Percentiles rank a stretch among this genome's conserved stretches.
phyloP scores from a whole-genome alignment of 306 rosid species.

The Prunus mume region DNA sequence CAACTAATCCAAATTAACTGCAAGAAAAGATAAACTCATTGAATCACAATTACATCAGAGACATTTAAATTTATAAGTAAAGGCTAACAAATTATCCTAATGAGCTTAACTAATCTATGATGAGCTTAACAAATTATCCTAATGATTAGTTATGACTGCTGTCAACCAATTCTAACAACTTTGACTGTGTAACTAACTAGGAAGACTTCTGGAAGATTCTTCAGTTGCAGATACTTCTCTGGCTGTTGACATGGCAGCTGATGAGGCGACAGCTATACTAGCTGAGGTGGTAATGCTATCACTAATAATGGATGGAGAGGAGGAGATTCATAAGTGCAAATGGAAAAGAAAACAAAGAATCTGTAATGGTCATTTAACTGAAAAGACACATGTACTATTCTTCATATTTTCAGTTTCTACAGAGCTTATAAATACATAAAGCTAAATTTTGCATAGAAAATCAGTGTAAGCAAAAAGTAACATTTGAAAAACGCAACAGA shows the following conservation, averaged over 20 bases:
- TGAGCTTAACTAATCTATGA: no score
- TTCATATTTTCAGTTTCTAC: neutral
- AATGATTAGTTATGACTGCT: no score
- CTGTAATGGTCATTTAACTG: neutral
- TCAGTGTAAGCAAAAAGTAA: neutral
- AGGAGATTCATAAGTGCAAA: neutral
- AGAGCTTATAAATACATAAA: neutral
- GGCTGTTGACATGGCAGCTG: no score
- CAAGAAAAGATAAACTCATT: slow-evolving; percentile 16
- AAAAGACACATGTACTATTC: neutral
- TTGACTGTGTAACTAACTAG: no score
- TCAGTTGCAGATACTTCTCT: no score
- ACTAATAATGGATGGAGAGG: slow-evolving; percentile 9
- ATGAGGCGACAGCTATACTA: no score
- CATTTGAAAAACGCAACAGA: neutral
- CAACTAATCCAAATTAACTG: slow-evolving; percentile 35
- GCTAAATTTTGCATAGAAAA: neutral
- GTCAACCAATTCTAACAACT: no score
- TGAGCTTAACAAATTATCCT: no score
- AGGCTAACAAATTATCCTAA: no score
- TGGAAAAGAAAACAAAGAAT: slow-evolving; percentile 4
- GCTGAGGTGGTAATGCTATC: neutral
- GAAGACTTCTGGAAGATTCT: no score
- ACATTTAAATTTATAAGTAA: no score
- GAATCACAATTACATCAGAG: neutral